Evolutionary conservation across 2,329 filamentous ascomycete genomes (phyloP).

Genomic region (Pseudogymnoascus pannorum): DNA sequence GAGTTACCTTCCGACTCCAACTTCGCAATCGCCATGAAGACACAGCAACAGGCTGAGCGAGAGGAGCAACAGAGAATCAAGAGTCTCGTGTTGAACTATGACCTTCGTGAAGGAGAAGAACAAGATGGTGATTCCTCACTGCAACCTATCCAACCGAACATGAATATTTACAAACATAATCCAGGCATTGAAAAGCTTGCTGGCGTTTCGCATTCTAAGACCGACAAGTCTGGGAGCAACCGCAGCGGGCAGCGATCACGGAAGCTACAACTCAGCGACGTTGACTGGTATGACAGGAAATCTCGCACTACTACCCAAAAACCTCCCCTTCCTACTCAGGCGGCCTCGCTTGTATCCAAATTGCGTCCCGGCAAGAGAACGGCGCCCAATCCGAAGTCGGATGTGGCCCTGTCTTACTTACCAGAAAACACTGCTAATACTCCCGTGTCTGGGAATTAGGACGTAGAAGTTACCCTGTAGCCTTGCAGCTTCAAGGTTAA

Average conservation of each 20-base stretch:
- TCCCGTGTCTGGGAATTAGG: conserved; percentile 7
- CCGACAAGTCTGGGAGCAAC: conserved; percentile 31
- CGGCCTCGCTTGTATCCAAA: neutral
- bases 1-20: conserved; percentile 85
- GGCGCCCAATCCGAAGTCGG: conserved; percentile 5
- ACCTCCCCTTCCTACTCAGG: neutral
- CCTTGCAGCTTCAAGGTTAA: conserved; percentile 7
- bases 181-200: conserved; percentile 51
- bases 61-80: conserved; percentile 99
- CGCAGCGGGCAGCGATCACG: conserved; percentile 71
- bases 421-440: conserved; percentile 3
- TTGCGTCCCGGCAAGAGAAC: neutral
- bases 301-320: conserved; percentile 10
- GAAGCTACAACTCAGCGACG: conserved; percentile 90
- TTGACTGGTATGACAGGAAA: conserved; percentile 73
- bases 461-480: conserved; percentile 5
- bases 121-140: conserved; percentile 59
- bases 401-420: neutral
- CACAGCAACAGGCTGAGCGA: conserved; percentile 85
- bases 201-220: conserved; percentile 24
- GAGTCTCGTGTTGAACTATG: conserved; percentile 92
- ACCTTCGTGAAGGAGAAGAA: conserved; percentile 78
- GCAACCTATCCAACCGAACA: conserved; percentile 37
- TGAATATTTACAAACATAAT: conserved; percentile 46
- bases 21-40: conserved; percentile 94